Percentiles rank a stretch among this genome's conserved stretches.
Conservation (phyloP, 116 monocot species). For the Cymodocea nodosa region DNA sequence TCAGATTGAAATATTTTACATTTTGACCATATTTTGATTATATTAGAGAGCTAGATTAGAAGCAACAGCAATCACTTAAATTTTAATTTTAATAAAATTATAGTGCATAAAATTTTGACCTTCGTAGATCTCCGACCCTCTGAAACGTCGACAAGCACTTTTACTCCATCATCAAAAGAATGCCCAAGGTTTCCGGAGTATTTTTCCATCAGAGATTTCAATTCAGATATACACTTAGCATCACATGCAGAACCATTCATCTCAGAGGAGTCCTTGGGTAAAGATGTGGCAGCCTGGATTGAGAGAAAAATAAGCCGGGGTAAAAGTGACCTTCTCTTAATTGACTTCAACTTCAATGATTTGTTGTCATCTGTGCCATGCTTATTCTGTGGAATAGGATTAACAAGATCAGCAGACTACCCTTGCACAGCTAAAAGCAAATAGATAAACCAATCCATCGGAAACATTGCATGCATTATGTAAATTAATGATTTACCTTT, state of each 20-base stretch:
- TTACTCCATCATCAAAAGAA: slow-evolving; percentile 57
- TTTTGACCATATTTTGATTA: background rate
- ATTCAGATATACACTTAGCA: slow-evolving; percentile 16
- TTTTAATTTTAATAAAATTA: background rate
- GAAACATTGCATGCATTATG: background rate
- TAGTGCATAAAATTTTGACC: slow-evolving; percentile 23
- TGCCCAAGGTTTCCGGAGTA: slow-evolving; percentile 37
- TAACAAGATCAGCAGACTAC: background rate
- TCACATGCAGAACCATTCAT: slow-evolving; percentile 23
- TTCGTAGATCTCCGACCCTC: slow-evolving; percentile 42
- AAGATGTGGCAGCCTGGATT: slow-evolving; percentile 31
- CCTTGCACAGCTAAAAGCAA: background rate
- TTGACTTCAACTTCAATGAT: slow-evolving; percentile 13
- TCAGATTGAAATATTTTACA: too few relatives aligned
- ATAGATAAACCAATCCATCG: background rate
- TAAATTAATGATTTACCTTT: too few relatives aligned
- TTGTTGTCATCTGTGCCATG: slow-evolving; percentile 15
- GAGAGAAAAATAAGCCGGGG: slow-evolving; percentile 71
- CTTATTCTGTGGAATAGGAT: background rate
- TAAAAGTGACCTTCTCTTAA: slow-evolving; percentile 58
- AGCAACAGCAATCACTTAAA: background rate
- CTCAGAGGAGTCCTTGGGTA: slow-evolving; percentile 31
- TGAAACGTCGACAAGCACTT: slow-evolving; percentile 25
- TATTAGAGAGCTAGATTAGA: background rate
- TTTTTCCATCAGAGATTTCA: slow-evolving; percentile 47